Base-by-base conservation (phyloP, 495 filamentous ascomycete species). In the Daldinia childiae region DNA sequence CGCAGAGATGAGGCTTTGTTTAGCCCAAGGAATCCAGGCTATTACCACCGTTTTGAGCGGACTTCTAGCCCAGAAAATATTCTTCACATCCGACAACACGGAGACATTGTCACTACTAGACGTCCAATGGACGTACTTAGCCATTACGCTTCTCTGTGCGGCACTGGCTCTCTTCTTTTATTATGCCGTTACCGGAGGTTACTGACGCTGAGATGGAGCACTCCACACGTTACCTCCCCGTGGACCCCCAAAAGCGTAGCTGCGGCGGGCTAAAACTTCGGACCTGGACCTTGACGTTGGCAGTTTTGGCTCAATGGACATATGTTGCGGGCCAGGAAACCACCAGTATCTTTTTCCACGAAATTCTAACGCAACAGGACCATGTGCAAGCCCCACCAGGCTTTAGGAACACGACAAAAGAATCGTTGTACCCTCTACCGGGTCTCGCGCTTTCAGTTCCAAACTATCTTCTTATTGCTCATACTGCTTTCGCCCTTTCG, bases 91-190 rank as follows among this genome's bases (percentile, higher is more conserved):
- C 5, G 58, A 73, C 17, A 74, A 67, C 51, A 58, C 58, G 11
- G 56, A 62, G 6, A 74, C 79, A 4, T 71, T 71, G 11, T 79
- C 78, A 1, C 79, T 88, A 1, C 84, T 91, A 54, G 85, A 90
- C 55, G 91, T 94, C 21, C 91, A 94, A 76, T 93, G 91, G 91
- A 87, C 90, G 0, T 94, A 93, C 74, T 84, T 93, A 0, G 90
- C 86, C 55, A 88, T 92, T 57, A 90, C 90, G 3, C 87, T 91
- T 41, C 89, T 93, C 66, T 90, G 90, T 61, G 91, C 90, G 54
- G 79, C 86, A 26, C 86, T 92, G 19, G 87, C 86, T 1, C 78
- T 88, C 17, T 85, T 86, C 73, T 87, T 88, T 68, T 88, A 86
- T 74, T 88, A 88, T 86, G 79, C 86, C 85, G 0, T 63, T 88